Evolutionary conservation across 1,284 basidiomycete genomes (phyloP), one percentile per base, ranked within the genome.

Genomic region (Xerocomus amazonicus): DNA sequence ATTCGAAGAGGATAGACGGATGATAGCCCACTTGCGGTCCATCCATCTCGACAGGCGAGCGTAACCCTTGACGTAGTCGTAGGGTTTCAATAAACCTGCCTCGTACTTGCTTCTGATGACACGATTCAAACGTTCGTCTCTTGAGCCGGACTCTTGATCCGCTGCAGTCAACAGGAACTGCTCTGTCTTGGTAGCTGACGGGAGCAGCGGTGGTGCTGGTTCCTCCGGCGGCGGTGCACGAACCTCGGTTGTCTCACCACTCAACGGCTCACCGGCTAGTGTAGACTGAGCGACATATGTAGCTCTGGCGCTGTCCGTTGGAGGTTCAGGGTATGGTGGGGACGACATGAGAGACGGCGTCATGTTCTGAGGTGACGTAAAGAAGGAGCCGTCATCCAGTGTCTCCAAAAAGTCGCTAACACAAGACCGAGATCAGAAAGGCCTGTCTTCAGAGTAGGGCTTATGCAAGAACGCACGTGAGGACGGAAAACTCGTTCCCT

Each of bases 41-140:
- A 97, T 97, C 94, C 95, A 97, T 44, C 89, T 78, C 52, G 86
- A 90, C 58, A 96, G 72, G 48, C 93, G 75, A 17, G 91, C 88
- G 63, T 96, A 96, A 0, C 93, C 93, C 63, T 92, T 93, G 52
- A 96, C 92, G 66, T 97, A 97, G 70, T 98, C 96, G 65, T 97
- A 97, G 0, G 96, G 96, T 62, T 92, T 92, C 53, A 98, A 71
- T 37, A 99, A 69, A 0, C 95, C 96, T 1, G 95, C 96, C 65
- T 98, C 95, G 70, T 97, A 97, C 70, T 98, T 98, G 61, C 91
- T 94, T 57, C 90, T 84, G 60, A 98, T 98, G 56, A 99, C 96
- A 53, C 90, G 80, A 52, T 88, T 90, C 35, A 99, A 72, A 1
- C 95, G 84, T 58, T 97, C 91, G 56, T 96, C 91, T 33, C 95